Base-by-base conservation (phyloP, 2,329 filamentous ascomycete species). In the Teratosphaeria viscida region DNA sequence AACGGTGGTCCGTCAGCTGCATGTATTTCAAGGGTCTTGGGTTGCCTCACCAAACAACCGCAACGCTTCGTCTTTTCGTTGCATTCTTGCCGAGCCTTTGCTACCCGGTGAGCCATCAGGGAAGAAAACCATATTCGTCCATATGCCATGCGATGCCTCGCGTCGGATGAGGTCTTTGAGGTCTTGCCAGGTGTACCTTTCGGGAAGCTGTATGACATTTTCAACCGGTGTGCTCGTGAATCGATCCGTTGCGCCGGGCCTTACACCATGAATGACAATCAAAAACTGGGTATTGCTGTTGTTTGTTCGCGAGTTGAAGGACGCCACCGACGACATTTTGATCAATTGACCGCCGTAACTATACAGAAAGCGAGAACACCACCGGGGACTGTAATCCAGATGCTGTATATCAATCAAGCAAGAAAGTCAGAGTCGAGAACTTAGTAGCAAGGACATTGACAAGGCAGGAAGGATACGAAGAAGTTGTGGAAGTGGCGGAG, bases 151-250 rank as follows among this genome's bases (percentile, higher is more conserved):
- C 4, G 62, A 60, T 19, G 68, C 68, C 53, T 64, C 59, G n/a
- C 35, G n/a, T 16, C 65, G 67, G 23, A 71, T 65, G 12, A 71
- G 60, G 59, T 71, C 70, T 58, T 71, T 71, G 29, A 71, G 56
- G 55, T 70, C 64, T 57, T 71, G 67, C 70, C 70, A 71, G 39
- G 68, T 70, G 61, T 67, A 71, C 34, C 59, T 55, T 34, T 52
- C 54, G 35, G 68, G 69, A 29, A 71, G 63, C 70, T 71, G 29
- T 10, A 57, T 10, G 47, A 27, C 34, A 10, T 6, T 37, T 23
- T 35, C 12, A 56, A 16, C 26, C 23, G 43, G 7, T 52, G 3
- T 19, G 43, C n/a, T 57, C 23, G 53, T 3, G 2, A 16, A 2
- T 16, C 8, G 2, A 26, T 34, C n/a, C 23, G 27, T 52, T 47